These are phyloP conservation scores for Hypoxylon sp. DNA, from an alignment of 2,329 filamentous ascomycete species.

Conservation along the genomic window DNA sequence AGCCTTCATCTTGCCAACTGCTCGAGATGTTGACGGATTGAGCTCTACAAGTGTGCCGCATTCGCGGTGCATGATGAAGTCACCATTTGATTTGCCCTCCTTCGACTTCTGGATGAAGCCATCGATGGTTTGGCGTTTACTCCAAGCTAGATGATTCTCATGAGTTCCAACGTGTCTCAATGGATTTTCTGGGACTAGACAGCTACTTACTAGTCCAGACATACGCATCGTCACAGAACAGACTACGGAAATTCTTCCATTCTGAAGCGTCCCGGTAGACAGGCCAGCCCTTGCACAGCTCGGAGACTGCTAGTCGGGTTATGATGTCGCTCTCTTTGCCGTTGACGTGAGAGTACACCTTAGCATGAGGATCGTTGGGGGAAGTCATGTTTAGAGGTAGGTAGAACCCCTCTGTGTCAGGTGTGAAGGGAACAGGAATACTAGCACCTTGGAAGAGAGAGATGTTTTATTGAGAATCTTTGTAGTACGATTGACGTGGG, in stretches of 20 bases:
- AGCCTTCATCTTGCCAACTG: slow-evolving; percentile 68
- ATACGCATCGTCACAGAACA: slow-evolving; percentile 63
- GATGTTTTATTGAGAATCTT: not conserved
- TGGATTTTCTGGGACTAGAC: not conserved
- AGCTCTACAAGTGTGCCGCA: slow-evolving; percentile 65
- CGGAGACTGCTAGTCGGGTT: slow-evolving; percentile 63
- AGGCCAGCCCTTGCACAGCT: slow-evolving; percentile 69
- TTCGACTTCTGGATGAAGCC: slow-evolving; percentile 67
- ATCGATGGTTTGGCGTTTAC: slow-evolving; percentile 59
- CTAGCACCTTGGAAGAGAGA: not conserved
- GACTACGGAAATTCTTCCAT: slow-evolving; percentile 66
- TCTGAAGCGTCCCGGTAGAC: slow-evolving; percentile 68
- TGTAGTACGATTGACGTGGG: not conserved
- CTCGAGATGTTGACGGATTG: slow-evolving; percentile 57
- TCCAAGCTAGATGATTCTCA: slow-evolving; percentile 60
- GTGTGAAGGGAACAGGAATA: not conserved
- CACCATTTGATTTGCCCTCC: slow-evolving; percentile 64
- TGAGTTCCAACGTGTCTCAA: slow-evolving; percentile 1
- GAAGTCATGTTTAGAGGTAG: slow-evolving; percentile 50
- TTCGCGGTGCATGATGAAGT: slow-evolving; percentile 71
- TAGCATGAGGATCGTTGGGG: slow-evolving; percentile 50
- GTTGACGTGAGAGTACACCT: slow-evolving; percentile 63
- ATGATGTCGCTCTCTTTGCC: slow-evolving; percentile 60
- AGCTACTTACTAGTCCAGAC: slow-evolving; percentile 65
- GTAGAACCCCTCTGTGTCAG: not conserved